phyloP scores from a whole-genome alignment of 257 asterid species.

The Capsicum chinense region DNA sequence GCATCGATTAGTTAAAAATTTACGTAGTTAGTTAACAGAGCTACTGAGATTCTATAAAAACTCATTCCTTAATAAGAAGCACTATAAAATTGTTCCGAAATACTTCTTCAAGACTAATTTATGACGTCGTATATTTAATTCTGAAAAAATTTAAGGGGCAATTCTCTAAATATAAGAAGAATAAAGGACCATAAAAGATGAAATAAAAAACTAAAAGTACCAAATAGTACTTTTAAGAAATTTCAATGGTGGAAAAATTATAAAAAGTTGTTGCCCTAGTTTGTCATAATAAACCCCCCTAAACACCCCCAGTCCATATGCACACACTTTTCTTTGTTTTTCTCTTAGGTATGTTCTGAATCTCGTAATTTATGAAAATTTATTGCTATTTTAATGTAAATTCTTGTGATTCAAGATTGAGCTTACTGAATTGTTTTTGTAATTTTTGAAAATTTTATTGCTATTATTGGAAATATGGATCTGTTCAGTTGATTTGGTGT shows the following conservation, averaged over 20 bases:
- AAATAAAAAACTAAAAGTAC: not conserved
- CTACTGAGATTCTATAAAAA: too few relatives aligned
- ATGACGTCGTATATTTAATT: not conserved
- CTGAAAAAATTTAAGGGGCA: not conserved
- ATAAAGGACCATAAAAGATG: not conserved
- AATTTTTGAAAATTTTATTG: too few relatives aligned
- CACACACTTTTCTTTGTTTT: not conserved
- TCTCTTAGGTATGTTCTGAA: not conserved
- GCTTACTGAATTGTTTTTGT: too few relatives aligned
- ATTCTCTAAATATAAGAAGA: not conserved
- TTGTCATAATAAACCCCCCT: not conserved
- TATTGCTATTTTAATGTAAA: not conserved
- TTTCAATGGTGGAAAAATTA: not conserved
- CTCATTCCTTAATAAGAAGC: not conserved
- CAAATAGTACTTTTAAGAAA: not conserved
- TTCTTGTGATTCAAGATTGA: not conserved
- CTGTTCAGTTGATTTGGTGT: not conserved
- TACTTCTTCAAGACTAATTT: not conserved
- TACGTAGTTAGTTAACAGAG: too few relatives aligned
- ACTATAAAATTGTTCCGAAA: not conserved
- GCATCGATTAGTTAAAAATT: too few relatives aligned
- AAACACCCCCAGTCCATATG: too few relatives aligned
- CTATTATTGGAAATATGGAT: not conserved
- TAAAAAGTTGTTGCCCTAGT: not conserved
- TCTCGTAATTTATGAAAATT: not conserved